Evolutionary conservation across 1,139 yeast species (phyloP), one percentile per base, ranked within the genome.

Genomic region (Yamadazyma oceani): DNA sequence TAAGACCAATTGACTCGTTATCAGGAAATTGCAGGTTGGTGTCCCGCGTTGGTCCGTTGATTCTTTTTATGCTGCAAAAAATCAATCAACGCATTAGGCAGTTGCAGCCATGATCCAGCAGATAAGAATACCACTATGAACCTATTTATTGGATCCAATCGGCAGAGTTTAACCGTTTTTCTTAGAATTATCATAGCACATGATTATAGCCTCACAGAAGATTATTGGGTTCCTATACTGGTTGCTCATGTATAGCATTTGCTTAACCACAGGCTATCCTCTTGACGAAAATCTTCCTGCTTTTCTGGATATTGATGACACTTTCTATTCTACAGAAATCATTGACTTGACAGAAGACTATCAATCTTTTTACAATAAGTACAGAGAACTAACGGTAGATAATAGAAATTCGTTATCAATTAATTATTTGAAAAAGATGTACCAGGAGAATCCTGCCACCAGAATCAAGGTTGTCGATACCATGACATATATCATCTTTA

Each of bases 1-100:
- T 35, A 31, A 35, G 38, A 35, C 35, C 38, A 31, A 31, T 35
- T 31, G 38, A 35, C 38, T 35, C 31, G 69, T 57, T 33, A 33
- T 33, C 36, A 46, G 44, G 46, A 48, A 50, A 50, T 39, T 48
- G 51, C 51, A 50, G 51, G 51, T 48, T 48, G 50, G 51, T 46
- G 42, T 48, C 51, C 52, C 51, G 52, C 51, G 49, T 47, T 48
- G 52, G 51, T 50, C 52, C 47, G 8, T 26, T 13, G 5, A 12
- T 33, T 33, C 11, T 22, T 15, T 25, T 28, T 34, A 22, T 34
- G 24, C 36, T 32, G 26, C 38, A 16, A 17, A 31, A 17, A 8
- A 14, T 6, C 6, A 24, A n/a, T n/a, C n/a, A n/a, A n/a, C n/a
- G n/a, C n/a, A n/a, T n/a, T n/a, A n/a, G n/a, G n/a, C n/a, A n/a